Evolutionary conservation across 352 stramenopile genomes (phyloP).

Genomic region (Plasmopara muralis): DNA sequence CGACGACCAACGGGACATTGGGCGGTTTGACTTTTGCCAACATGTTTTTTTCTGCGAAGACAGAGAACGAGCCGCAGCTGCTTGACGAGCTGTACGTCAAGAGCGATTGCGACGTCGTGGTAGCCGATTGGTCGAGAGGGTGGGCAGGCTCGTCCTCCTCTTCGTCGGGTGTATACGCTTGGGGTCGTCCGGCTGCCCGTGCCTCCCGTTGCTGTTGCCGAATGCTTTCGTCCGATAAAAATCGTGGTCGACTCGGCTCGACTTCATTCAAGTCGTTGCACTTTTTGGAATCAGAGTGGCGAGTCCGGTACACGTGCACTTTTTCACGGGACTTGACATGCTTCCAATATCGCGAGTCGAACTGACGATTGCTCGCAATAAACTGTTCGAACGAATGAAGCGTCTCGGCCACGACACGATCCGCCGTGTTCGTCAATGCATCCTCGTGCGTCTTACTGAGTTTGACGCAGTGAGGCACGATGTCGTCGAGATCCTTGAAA

Average conservation of each 20-base stretch:
- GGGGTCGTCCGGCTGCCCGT: constrained; percentile 19
- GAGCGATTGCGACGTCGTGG: constrained; percentile 12
- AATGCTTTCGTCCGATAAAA: constrained; percentile 39
- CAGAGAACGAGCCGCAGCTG: constrained; percentile 30
- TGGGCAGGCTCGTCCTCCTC: constrained; percentile 16
- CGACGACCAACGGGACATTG: constrained; percentile 28
- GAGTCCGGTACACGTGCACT: constrained; percentile 50
- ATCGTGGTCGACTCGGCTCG: constrained; percentile 28
- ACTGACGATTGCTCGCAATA: constrained; percentile 31
- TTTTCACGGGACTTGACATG: constrained; percentile 50
- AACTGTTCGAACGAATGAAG: constrained; percentile 47
- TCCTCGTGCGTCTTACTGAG: constrained; percentile 36
- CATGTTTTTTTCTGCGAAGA: constrained; percentile 33
- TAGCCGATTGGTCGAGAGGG: constrained; percentile 9
- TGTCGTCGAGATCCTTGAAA: constrained; percentile 17
- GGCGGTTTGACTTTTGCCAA: constrained; percentile 31
- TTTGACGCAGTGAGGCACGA: constrained; percentile 21
- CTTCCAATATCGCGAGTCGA: constrained; percentile 45
- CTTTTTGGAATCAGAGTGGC: constrained; percentile 23
- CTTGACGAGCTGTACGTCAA: constrained; percentile 35
- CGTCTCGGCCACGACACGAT: constrained; percentile 53
- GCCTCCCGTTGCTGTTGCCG: constrained; percentile 27
- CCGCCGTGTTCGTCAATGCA: constrained; percentile 40
- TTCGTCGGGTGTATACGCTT: constrained; percentile 17
- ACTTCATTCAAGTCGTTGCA: constrained; percentile 21